Evolutionary conservation across 202 grass and related monocot species (phyloP), one percentile per base, ranked within the genome.

Genomic region (Zizania palustris): DNA sequence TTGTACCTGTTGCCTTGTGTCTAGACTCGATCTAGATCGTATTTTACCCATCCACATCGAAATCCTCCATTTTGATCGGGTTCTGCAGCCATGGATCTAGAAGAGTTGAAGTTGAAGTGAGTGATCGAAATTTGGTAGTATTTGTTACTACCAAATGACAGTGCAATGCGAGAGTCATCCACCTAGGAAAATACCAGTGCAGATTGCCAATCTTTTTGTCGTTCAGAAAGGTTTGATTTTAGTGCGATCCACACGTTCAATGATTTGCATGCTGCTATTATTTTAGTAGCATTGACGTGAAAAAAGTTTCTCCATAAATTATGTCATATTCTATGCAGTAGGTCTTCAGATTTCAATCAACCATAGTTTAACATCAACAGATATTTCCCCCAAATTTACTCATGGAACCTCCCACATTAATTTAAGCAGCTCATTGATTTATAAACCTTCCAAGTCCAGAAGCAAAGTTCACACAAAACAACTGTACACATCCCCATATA

Each of bases 201-300:
- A 45, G n/a, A 41, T 21, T 38, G 4, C 9, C 4, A 5, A 2
- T 15, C 28, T 58, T 60, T 1, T 36, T 74, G 36, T 75, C 39
- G 18, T 18, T 33, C 1, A 46, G 19, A 68, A 63, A 63, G 3
- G 44, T 63, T 57, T 75, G 77, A 69, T 60, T 81, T 56, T 62
- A 28, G 14, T 49, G 38, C 53, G 42, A 7, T 62, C 56, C 18
- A 43, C 34, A 28, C 14, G 38, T 13, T 21, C 37, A 43, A 60
- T 35, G 22, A 35, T 69, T 69, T 12, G 63, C 35, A 5, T 50
- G 5, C 20, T 43, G 13, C 71, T 45, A 35, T 7, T 50, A 46
- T n/a, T 35, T 33, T 37, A 8, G 36, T 35, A 66, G 59, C 78
- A 66, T 86, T 72, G 66, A 86, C 78, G 36, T 76, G 28, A 59